Percentiles rank a stretch among this genome's conserved stretches.
Evolutionary conservation across 1,284 basidiomycete genomes (phyloP).

Genomic region (Ganoderma resinaceum): DNA sequence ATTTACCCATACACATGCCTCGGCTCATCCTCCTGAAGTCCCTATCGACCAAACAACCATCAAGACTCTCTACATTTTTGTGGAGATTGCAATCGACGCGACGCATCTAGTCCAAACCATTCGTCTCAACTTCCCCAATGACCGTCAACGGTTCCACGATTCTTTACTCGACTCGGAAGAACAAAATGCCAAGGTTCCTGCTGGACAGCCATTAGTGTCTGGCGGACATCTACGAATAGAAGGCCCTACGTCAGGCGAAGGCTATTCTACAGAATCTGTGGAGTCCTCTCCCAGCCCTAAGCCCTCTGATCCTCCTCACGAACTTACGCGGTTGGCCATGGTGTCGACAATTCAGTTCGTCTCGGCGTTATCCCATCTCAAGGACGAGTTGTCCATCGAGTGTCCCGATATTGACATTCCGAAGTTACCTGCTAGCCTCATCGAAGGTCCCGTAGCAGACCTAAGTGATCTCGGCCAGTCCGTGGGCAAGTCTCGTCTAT

Average conservation of each 20-base stretch:
- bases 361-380: constrained; percentile 86
- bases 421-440: constrained; percentile 23
- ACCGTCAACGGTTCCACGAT: constrained; percentile 67
- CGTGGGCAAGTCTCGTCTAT: constrained; percentile 42
- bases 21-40: constrained; percentile 56
- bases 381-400: constrained; percentile 72
- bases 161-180: constrained; percentile 65
- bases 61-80: constrained; percentile 97
- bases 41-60: constrained; percentile 95
- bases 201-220: constrained; percentile 60
- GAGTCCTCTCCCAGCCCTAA: neutral
- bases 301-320: constrained; percentile 21
- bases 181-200: constrained; percentile 51
- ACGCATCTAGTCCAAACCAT: constrained; percentile 85
- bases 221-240: constrained; percentile 65
- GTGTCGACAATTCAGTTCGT: constrained; percentile 98
- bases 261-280: neutral
- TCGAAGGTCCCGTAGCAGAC: constrained; percentile 21
- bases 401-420: constrained; percentile 28
- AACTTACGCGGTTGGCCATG: constrained; percentile 80
- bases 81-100: constrained; percentile 95
- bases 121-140: constrained; percentile 89
- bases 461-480: constrained; percentile 11
- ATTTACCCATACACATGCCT: constrained; percentile 12
- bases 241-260: constrained; percentile 39